Conservation (phyloP, 805 yeast genomes). For the Nakazawaea peltata region DNA sequence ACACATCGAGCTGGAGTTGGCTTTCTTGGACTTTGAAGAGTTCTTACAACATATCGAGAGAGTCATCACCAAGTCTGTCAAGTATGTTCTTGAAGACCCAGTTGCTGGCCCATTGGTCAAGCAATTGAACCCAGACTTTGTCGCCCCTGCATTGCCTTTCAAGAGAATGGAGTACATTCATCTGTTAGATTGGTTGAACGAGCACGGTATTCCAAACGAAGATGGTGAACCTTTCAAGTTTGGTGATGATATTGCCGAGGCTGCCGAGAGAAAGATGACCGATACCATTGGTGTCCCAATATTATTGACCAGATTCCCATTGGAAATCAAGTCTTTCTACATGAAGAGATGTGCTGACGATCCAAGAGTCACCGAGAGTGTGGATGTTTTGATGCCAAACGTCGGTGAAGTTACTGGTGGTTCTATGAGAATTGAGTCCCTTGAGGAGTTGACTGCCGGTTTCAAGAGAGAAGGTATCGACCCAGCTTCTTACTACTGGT, state of each 20-base stretch:
- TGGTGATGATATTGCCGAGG: constrained; percentile 99
- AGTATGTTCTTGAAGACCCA: constrained; percentile 81
- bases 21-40: constrained; percentile 82
- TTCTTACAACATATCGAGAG: constrained; percentile 79
- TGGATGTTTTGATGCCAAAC: constrained; percentile 97
- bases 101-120: constrained; percentile 83
- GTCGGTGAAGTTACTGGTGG: constrained; percentile 99
- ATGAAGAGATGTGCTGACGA: constrained; percentile 91
- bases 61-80: constrained; percentile 58
- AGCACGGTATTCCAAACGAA: constrained; percentile 89
- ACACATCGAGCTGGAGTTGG: constrained; percentile 92
- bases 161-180: constrained; percentile 84
- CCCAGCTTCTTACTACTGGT: constrained; percentile 88
- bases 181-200: constrained; percentile 95
- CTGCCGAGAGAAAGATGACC: constrained; percentile 98
- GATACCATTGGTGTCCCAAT: constrained; percentile 92
- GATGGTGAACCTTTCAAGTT: constrained; percentile 89
- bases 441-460: constrained; percentile 80
- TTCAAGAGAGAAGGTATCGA: constrained; percentile 89
- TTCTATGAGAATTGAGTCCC: constrained; percentile 88
- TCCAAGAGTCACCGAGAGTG: constrained; percentile 93
- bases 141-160: constrained; percentile 80
- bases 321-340: constrained; percentile 95
- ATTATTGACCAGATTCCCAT: constrained; percentile 89
- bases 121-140: constrained; percentile 89